Percentiles rank a stretch among this genome's conserved stretches.
Evolutionary conservation across 2,329 filamentous ascomycete genomes (phyloP).

Genomic region (Neonectria ditissima): DNA sequence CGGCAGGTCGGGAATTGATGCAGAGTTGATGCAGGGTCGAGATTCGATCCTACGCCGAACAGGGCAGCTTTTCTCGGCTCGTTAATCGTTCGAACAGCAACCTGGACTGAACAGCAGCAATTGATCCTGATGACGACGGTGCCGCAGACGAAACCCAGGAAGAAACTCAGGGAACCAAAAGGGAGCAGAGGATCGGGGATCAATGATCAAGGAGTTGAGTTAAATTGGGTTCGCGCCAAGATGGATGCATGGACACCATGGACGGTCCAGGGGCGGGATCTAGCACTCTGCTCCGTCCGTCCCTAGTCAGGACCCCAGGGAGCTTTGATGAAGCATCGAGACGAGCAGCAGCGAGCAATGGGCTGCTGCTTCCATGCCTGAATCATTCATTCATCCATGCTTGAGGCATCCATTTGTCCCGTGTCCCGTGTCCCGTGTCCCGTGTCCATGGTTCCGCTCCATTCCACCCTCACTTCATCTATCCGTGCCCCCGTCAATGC

Average conservation of each 20-base stretch:
- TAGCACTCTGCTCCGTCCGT: neutral
- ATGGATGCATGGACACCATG: neutral
- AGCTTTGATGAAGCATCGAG: too few relatives aligned
- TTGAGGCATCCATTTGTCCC: neutral
- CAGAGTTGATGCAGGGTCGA: neutral
- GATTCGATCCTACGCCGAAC: neutral
- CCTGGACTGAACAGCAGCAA: neutral
- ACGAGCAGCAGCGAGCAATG: too few relatives aligned
- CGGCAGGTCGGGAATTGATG: neutral
- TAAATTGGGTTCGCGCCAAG: constrained; percentile 25
- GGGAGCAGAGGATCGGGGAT: constrained; percentile 4
- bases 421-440: neutral
- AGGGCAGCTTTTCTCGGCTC: neutral
- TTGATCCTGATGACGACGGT: neutral
- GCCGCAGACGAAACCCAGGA: neutral
- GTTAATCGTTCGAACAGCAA: neutral
- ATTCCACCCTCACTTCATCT: neutral
- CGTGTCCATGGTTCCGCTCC: neutral
- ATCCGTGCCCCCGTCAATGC: neutral
- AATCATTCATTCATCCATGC: neutral
- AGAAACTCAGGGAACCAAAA: neutral
- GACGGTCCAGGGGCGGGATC: neutral
- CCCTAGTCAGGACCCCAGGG: neutral
- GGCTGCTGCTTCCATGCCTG: too few relatives aligned
- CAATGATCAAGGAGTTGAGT: constrained; percentile 16